Evolutionary conservation across 257 asterid genomes (phyloP), one percentile per base, ranked within the genome.

Genomic region (Solanum lycopersicoides): DNA sequence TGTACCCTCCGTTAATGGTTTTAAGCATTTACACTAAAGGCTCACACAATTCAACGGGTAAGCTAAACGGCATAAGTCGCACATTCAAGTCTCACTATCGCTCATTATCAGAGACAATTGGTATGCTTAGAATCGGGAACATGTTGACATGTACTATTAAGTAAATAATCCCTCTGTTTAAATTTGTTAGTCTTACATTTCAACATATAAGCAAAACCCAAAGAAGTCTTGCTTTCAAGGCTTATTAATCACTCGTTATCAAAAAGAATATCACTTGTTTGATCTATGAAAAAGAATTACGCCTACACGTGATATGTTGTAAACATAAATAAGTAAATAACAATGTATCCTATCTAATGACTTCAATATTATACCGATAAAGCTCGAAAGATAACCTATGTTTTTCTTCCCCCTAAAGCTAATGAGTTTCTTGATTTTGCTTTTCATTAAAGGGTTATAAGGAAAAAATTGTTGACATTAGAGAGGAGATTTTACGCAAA

Each of bases 401-500:
- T 20, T 56, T 56, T 3, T 53, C 16, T 3, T 3, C 0, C 1
- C 25, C 2, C 5, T 14, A 2, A 1, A 83, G 65, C 74, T 69
- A 41, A 88, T n/a, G 50, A 35, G 21, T 53, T 87, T 42, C 88
- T 87, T 73, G 68, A 73, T 87, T 74, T 47, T 32, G 71, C 3
- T 82, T 74, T 50, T 50, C 45, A 50, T 30, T 11, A 18, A 42
- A 93, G 95, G 94, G 94, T 15, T 93, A 93, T 89, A 93, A 93
- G 90, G 95, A 93, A 75, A 93, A 93, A 90, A 90, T 93, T 56
- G 95, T 90, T 76, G 95, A 93, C 89, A 89, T 93, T 72, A 92
- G 95, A 86, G 95, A 93, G 86, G 95, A 93, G 89, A 93, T 93
- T 84, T 87, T 93, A 73, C 94, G 98, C 30, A 95, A 95, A 88